Base-by-base conservation (phyloP, 148 eudicot species). In the Rhododendron henanense region DNA sequence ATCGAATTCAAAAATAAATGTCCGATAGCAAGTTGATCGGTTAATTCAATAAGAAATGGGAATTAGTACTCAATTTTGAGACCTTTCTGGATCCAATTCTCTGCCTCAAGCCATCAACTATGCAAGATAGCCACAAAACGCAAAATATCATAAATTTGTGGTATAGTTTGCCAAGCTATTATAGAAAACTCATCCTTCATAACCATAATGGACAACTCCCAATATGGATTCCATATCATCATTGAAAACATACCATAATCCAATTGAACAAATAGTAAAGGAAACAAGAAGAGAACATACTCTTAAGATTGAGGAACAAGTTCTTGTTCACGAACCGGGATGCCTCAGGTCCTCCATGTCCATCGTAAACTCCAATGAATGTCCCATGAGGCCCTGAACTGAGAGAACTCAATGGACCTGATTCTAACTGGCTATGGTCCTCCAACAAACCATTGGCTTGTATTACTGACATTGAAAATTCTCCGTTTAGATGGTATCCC, bases 331-430 rank as follows among this genome's bases (percentile, higher is more conserved):
- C 94, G 50, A 94, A 95, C 19, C 85, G 88, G 5, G 98, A 84
- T 3, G 97, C 88, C 87, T 94, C 94, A 9, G 95, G 93, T 16
- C 98, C 98, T 79, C 98, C 98, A 92, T 95, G 98, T 16, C 98
- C 98, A 87, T 95, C 98, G 85, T 95, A 94, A 86, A 96, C 90
- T 1, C 99, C 99, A 51, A 96, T 61, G n/a, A 94, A 96, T 1
- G 99, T 96, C 31, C 98, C 98, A 77, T 28, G 75, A 82, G 93
- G 94, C 3, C 96, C 97, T 3, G 92, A 91, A 77, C 73, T 73
- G 50, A 85, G 81, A 0, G 87, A 84, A 84, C 94, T 91, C 85
- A 96, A 86, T 4, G 91, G 90, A 2, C 96, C 98, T 3, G 95
- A 92, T 88, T 94, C 98, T 6, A 96, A 86, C 84, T 92, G 99